A percentile compares a stretch with the other conserved stretches of the same genome.
These are phyloP conservation scores for Nicotiana undulata DNA, from an alignment of 257 asterid species.

Conservation along the genomic window DNA sequence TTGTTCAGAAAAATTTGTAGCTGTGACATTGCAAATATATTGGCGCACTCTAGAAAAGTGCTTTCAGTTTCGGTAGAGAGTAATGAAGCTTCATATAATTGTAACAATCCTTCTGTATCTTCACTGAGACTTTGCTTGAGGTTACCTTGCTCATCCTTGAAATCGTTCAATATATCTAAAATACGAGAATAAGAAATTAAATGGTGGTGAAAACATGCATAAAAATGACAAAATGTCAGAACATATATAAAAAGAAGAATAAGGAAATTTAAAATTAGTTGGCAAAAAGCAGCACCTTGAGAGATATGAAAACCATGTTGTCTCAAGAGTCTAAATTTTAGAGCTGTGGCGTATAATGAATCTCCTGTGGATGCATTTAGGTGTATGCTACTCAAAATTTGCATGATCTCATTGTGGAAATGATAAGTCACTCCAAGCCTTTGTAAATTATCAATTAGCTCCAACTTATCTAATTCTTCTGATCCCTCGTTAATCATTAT, in stretches of 20 bases:
- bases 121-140: slow-evolving; percentile 8
- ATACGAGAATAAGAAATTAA: neutral
- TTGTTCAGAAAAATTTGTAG: neutral
- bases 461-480: neutral
- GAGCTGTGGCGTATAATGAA: too few species aligned
- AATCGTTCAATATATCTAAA: slow-evolving; percentile 28
- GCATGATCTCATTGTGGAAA: slow-evolving; percentile 19
- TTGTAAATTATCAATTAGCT: too few species aligned
- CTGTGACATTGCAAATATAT: slow-evolving; percentile 15
- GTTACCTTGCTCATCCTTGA: neutral
- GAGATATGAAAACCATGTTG: too few species aligned
- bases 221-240: neutral
- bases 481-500: neutral
- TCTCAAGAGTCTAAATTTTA: too few species aligned
- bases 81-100: slow-evolving; percentile 44
- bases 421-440: slow-evolving; percentile 14
- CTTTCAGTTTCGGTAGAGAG: slow-evolving; percentile 24
- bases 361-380: neutral
- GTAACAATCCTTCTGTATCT: slow-evolving; percentile 25
- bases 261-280: neutral
- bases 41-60: slow-evolving; percentile 25
- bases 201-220: too few species aligned
- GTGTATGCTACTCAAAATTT: slow-evolving; percentile 8
- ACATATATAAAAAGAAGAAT: too few species aligned
- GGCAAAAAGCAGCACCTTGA: neutral